Conservation (phyloP, 768 basidiomycete species). For the Kwoniella sp. region DNA sequence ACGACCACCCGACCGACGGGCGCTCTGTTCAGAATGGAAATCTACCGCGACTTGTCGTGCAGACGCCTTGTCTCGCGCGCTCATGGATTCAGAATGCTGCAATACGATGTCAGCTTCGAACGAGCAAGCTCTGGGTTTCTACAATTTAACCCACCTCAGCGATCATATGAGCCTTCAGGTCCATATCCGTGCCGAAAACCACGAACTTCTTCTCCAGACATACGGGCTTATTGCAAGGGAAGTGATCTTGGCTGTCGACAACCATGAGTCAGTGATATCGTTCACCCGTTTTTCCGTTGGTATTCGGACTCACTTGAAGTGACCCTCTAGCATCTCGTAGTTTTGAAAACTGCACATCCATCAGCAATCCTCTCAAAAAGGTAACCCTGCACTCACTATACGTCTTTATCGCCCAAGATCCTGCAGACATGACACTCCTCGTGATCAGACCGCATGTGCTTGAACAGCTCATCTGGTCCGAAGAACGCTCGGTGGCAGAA, state of each 20-base stretch:
- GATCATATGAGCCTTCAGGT: slow-evolving; percentile 87
- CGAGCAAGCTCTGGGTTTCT: not conserved
- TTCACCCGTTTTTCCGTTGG: too few species aligned
- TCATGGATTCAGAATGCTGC: slow-evolving; percentile 49
- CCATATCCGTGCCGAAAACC: slow-evolving; percentile 80
- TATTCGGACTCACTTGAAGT: slow-evolving; percentile 35
- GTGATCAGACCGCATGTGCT: slow-evolving; percentile 87
- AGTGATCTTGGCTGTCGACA: slow-evolving; percentile 64
- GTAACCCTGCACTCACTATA: slow-evolving; percentile 65
- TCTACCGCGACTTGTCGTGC: slow-evolving; percentile 46
- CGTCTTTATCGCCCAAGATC: slow-evolving; percentile 67
- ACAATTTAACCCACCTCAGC: slow-evolving; percentile 56
- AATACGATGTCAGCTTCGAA: not conserved
- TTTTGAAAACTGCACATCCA: slow-evolving; percentile 63
- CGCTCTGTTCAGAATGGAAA: slow-evolving; percentile 19
- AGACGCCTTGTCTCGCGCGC: slow-evolving; percentile 40
- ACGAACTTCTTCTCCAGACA: slow-evolving; percentile 90
- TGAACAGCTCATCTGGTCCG: slow-evolving; percentile 84
- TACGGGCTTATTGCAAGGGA: slow-evolving; percentile 65
- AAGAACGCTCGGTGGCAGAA: slow-evolving; percentile 95
- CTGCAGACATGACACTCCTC: slow-evolving; percentile 97
- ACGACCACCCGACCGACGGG: slow-evolving; percentile 16
- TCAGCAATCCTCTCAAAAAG: not conserved
- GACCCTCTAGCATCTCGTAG: slow-evolving; percentile 63
- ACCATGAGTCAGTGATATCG: too few species aligned